A percentile compares a stretch with the other conserved stretches of the same genome.
Evolutionary conservation across 805 yeast genomes (phyloP).

Genomic region (Saturnispora zaruensis): DNA sequence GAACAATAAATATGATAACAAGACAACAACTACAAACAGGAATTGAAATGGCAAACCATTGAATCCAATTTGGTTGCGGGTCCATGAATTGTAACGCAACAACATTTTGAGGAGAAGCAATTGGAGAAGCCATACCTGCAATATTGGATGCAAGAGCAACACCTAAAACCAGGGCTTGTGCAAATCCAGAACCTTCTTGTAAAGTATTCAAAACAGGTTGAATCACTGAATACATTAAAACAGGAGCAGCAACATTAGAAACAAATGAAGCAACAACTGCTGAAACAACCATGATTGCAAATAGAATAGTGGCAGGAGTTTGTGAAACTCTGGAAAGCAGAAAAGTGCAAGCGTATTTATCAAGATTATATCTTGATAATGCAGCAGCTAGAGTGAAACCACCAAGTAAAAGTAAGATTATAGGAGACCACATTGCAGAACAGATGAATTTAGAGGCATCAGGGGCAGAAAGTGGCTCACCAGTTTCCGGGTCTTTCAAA

Average conservation of each 20-base stretch:
- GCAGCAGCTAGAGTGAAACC: constrained; percentile 96
- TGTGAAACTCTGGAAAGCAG: constrained; percentile 80
- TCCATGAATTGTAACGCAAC: constrained; percentile 83
- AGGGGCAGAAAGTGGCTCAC: constrained; percentile 46
- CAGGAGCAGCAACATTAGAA: constrained; percentile 96
- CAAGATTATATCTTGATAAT: constrained; percentile 81
- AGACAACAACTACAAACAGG: constrained; percentile 68
- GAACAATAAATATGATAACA: constrained; percentile 61
- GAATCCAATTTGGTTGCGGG: constrained; percentile 79
- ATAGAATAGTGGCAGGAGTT: constrained; percentile 64
- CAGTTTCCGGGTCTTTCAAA: constrained; percentile 45
- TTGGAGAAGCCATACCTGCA: constrained; percentile 97
- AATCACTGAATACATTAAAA: constrained; percentile 79
- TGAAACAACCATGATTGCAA: constrained; percentile 81
- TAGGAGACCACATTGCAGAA: constrained; percentile 91
- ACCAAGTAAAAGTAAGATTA: constrained; percentile 80
- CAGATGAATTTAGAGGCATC: constrained; percentile 75
- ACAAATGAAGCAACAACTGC: constrained; percentile 90
- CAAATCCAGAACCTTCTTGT: constrained; percentile 69
- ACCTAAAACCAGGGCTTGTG: constrained; percentile 79
- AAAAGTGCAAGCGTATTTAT: constrained; percentile 75
- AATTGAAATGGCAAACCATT: constrained; percentile 84
- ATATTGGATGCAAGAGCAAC: constrained; percentile 88
- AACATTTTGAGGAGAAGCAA: constrained; percentile 93
- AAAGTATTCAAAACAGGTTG: constrained; percentile 83